Base-by-base conservation (phyloP, 306 rosid species). In the Astragalus membranaceus region DNA sequence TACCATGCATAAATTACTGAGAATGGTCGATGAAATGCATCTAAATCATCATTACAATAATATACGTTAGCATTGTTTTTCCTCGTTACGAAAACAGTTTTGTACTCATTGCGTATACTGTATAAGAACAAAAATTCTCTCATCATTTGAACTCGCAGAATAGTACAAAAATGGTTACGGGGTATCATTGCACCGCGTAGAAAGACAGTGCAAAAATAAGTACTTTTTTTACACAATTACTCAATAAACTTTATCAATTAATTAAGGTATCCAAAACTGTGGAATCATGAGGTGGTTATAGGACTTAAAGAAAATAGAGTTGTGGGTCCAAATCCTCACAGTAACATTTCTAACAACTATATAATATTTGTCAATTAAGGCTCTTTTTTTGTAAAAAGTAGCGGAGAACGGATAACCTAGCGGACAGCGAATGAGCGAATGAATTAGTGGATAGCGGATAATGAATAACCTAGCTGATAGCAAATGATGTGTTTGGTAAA, bases 141-240 rank as follows among this genome's bases (percentile, higher is more conserved):
- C 74, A 20, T 66, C 60, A 75, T 35, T 75, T 26, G 50, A 20
- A 67, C 14, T 10, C 10, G 7, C 7, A 66, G 2, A 57, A 36
- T 15, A 48, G 26, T 67, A 67, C 75, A 76, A 76, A 76, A 42
- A 26, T 67, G 26, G 70, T 68, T 68, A 59, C 3, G 36, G 3
- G 52, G 12, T 59, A 58, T 7, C 30, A 37, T 61, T 60, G 36
- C 52, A 36, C 41, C 5, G 4, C 13, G 20, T 37, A 33, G 7
- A 64, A 16, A 30, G 12, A 42, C 4, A 23, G 20, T 37, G 11
- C 13, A 17, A 30, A n/a, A 71, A 10, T 2, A 46, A 15, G 9
- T 8, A 3, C 23, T 17, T 16, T 73, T n/a, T 37, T 29, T 26
- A 26, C 8, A 37, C 8, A 23, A 17, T 48, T 58, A 17, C 8